A percentile compares a stretch with the other conserved stretches of the same genome.
Conservation (phyloP, 2,329 filamentous ascomycete genomes). For the Colletotrichum incanum region DNA sequence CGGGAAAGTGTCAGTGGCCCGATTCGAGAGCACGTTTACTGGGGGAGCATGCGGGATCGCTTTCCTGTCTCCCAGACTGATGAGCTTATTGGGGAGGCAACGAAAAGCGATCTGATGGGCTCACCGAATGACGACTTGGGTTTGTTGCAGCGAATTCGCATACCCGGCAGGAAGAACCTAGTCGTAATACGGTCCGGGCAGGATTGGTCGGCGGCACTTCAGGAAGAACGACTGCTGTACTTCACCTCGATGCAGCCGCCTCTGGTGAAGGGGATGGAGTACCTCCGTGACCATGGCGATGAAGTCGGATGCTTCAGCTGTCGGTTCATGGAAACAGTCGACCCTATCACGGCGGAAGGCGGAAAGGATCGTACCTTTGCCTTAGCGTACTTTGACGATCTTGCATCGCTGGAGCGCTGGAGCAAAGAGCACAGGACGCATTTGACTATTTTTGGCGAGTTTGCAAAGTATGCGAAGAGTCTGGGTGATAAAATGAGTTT, state of each 20-base stretch:
- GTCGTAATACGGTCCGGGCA: conserved; percentile 62
- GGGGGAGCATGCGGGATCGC: conserved; percentile 63
- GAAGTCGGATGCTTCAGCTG: conserved; percentile 60
- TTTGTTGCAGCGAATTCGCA: conserved; percentile 15
- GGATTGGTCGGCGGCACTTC: conserved; percentile 58
- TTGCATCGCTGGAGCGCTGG: conserved; percentile 58
- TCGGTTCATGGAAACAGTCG: conserved; percentile 60
- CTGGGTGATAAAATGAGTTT: conserved; percentile 54
- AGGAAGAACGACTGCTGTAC: conserved; percentile 59
- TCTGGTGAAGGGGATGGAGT: conserved; percentile 59
- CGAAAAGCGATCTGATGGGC: conserved; percentile 43
- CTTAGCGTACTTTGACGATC: conserved; percentile 58
- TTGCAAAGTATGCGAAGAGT: conserved; percentile 55
- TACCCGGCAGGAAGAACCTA: conserved; percentile 57
- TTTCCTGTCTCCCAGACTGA: conserved; percentile 57
- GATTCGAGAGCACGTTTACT: conserved; percentile 61
- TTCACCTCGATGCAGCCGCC: conserved; percentile 61
- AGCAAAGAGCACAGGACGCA: conserved; percentile 57
- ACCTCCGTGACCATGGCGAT: conserved; percentile 58
- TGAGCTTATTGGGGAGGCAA: conserved; percentile 47
- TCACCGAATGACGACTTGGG: neutral
- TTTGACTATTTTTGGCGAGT: conserved; percentile 58
- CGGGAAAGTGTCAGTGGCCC: conserved; percentile 53
- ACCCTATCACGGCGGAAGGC: conserved; percentile 42
- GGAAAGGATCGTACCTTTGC: conserved; percentile 56